Conservation (phyloP, 2,329 filamentous ascomycete species). For the Alternaria conjuncta region DNA sequence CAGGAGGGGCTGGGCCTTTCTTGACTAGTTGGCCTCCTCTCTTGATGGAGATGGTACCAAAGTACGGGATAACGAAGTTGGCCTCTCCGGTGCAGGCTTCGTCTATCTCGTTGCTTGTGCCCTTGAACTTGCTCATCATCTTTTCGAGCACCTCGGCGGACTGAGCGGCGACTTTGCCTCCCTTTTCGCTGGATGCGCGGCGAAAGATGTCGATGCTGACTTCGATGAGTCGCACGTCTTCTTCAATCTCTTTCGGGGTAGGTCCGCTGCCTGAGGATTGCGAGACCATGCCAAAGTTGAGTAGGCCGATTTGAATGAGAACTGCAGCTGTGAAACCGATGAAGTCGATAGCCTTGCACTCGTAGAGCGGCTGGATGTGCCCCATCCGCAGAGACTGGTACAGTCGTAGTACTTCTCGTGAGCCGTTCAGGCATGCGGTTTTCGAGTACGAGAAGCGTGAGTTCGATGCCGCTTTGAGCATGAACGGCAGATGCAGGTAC, state of each 20-base stretch:
- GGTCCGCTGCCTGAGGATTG: constrained; percentile 4
- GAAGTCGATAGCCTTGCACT: constrained; percentile 57
- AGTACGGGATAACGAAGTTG: constrained; percentile 50
- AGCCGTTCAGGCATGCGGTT: constrained; percentile 50
- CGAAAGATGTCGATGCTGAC: constrained; percentile 52
- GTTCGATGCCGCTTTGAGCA: constrained; percentile 49
- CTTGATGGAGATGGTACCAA: constrained; percentile 50
- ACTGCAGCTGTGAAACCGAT: constrained; percentile 55
- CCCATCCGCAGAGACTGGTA: constrained; percentile 49
- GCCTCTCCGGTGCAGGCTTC: constrained; percentile 20
- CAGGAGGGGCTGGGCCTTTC: not conserved
- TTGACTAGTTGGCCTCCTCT: constrained; percentile 32
- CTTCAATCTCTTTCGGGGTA: constrained; percentile 39
- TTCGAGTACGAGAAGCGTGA: constrained; percentile 49
- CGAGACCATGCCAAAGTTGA: constrained; percentile 41
- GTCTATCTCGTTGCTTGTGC: constrained; percentile 4
- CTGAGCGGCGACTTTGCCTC: constrained; percentile 51
- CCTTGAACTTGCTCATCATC: constrained; percentile 42
- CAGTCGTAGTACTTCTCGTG: constrained; percentile 50
- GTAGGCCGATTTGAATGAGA: constrained; percentile 52
- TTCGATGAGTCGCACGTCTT: constrained; percentile 48
- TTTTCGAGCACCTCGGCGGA: constrained; percentile 48
- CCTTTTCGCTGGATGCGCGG: constrained; percentile 49
- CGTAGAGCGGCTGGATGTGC: constrained; percentile 48
- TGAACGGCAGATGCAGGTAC: constrained; percentile 56